Evolutionary conservation across 2,329 filamentous ascomycete genomes (phyloP), one percentile per base, ranked within the genome.

Genomic region (Pseudopithomyces chartarum): DNA sequence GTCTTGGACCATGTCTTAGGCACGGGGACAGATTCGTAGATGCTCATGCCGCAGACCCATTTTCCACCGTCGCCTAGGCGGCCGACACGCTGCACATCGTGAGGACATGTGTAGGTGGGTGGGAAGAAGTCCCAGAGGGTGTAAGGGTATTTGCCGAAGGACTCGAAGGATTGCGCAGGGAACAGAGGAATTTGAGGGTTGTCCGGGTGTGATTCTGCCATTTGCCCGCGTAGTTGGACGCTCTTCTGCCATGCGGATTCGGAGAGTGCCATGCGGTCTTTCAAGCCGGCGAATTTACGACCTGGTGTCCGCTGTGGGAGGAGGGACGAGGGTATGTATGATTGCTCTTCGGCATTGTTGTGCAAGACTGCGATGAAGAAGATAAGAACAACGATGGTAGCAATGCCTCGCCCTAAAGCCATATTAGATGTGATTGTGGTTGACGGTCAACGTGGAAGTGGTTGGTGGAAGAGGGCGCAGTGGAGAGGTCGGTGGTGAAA

Each of bases 61-160:
- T 73, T 73, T 13, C 70, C 70, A 29, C 70, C 70, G 46, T 73
- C 70, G 4, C 70, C 70, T 6, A 73, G 61, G 8, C 69, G 59
- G 2, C 70, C 70, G 0, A 73, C 65, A 33, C 70, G 66, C 54
- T 73, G 70, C 33, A 73, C 60, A 54, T 73, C 70, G 38, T 71
- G 70, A 11, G 70, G 70, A 38, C 70, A 73, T 39, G 68, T 71
- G 66, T 67, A 73, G 3, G 68, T 69, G 7, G 70, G 60, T 1
- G 70, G 69, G 42, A 71, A 73, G 58, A 70, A 73, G 54, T 73
- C 70, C 70, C 70, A 73, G 38, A 73, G 60, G 0, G 69, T 73
- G 60, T 61, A 73, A 0, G 69, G 68, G 53, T 70, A 71, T 44
- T 67, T 70, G 20, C 70, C 38, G 44, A 73, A 73, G 52, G 68